Evolutionary conservation across 2,329 filamentous ascomycete genomes (phyloP).

Genomic region (Zelopaecilomyces penicillatus): DNA sequence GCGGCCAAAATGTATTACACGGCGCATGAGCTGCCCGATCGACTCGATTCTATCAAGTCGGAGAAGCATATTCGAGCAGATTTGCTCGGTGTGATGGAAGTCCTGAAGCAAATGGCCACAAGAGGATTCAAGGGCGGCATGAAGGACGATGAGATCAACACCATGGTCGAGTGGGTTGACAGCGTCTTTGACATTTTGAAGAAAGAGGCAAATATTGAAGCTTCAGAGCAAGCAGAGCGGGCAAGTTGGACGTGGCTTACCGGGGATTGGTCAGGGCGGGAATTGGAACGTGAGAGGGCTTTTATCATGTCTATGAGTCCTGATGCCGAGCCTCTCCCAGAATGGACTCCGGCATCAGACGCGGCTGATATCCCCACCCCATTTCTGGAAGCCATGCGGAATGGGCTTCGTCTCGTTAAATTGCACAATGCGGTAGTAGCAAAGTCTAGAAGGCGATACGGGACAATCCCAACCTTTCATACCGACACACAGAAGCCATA

Average conservation of each 20-base stretch:
- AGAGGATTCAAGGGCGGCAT: conserved; percentile 80
- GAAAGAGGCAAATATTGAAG: conserved; percentile 69
- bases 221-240: conserved; percentile 60
- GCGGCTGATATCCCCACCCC: conserved; percentile 52
- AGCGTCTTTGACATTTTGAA: conserved; percentile 69
- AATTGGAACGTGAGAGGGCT: conserved; percentile 69
- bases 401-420: conserved; percentile 71
- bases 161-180: conserved; percentile 70
- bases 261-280: conserved; percentile 65
- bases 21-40: conserved; percentile 76
- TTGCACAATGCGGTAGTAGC: conserved; percentile 85
- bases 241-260: conserved; percentile 73
- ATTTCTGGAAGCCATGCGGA: conserved; percentile 66
- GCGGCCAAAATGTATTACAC: conserved; percentile 97
- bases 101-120: conserved; percentile 83
- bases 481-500: conserved; percentile 94
- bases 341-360: conserved; percentile 48
- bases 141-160: conserved; percentile 65
- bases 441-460: conserved; percentile 79
- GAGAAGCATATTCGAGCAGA: conserved; percentile 81
- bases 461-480: conserved; percentile 81
- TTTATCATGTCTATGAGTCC: conserved; percentile 72
- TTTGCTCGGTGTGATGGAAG: conserved; percentile 77
- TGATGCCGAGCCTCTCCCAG: conserved; percentile 52
- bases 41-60: conserved; percentile 76